Evolutionary conservation across 192 early-diverging fungal species (phyloP), one percentile per base, ranked within the genome.

Genomic region (Umbelopsis ramanniana): DNA sequence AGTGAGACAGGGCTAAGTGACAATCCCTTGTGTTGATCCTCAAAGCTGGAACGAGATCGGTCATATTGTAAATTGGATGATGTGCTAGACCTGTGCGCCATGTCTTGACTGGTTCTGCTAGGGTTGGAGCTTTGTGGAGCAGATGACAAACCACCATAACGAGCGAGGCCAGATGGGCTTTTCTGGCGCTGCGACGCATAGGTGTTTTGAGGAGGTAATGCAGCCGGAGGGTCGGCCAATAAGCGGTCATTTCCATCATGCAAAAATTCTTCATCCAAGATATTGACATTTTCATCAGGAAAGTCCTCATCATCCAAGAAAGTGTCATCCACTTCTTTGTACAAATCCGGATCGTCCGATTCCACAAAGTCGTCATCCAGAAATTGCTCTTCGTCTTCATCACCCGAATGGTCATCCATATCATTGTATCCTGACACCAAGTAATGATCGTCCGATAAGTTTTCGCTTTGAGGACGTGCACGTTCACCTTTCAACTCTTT

Each of bases 401-500:
- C 48, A 47, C 24, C 26, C 4, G 53, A 38, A 9, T n/a, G 14
- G 2, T 71, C 71, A 15, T 71, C 38, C 23, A 55, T 69, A 6
- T 72, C 72, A 6, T 47, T 33, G 8, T 46, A 35, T 43, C 47
- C 70, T 21, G 24, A 35, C 15, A 54, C 14, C 10, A 22, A 22
- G 17, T 47, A 45, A 15, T 54, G 6, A 15, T 63, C 54, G 9
- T 74, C 69, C 43, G 66, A 37, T 0, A 46, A 50, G 24, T 73
- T 69, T 46, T 69, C 79, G 22, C 68, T 66, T 11, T 53, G 53
- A 12, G 46, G 69, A 4, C 73, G 76, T 33, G 74, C 78, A 50
- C 78, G 69, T 66, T 84, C 82, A 8, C 80, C 80, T 69, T 84
- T 84, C 4, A 84, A 52, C 37, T 84, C 82, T 40, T 84, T 84